phyloP scores from a whole-genome alignment of 1,284 basidiomycete genomes.

The Rhodotorula sp. region DNA sequence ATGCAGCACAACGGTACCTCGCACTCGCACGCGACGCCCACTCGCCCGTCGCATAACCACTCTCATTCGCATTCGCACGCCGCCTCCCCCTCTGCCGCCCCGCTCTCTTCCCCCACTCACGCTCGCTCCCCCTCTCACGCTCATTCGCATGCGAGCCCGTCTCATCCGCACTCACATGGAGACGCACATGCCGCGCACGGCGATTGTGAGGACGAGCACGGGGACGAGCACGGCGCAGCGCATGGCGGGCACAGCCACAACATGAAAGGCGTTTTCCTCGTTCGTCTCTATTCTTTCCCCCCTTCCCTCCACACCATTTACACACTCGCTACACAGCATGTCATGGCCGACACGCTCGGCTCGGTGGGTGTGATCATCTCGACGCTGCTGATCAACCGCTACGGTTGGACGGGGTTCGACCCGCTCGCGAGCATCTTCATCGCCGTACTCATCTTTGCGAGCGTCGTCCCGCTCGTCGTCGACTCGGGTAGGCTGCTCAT shows the following conservation, averaged over 20 bases:
- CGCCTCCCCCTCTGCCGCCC: neutral
- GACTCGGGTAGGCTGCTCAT: conserved; percentile 88
- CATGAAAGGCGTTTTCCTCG: conserved; percentile 98
- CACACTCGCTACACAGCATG: conserved; percentile 48
- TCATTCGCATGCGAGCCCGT: neutral
- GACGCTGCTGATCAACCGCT: conserved; percentile 90
- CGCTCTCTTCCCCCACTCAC: neutral
- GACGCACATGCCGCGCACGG: conserved; percentile 37
- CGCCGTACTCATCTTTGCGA: conserved; percentile 89
- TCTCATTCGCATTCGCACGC: conserved; percentile 11
- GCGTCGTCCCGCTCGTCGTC: conserved; percentile 90
- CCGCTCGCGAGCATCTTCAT: conserved; percentile 98
- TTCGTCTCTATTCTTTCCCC: conserved; percentile 53
- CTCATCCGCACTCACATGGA: conserved; percentile 20
- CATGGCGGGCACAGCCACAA: conserved; percentile 81
- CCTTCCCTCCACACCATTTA: neutral
- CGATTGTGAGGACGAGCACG: conserved; percentile 58
- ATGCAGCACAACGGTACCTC: conserved; percentile 21
- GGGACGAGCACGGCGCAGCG: conserved; percentile 48
- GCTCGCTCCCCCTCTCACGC: conserved; percentile 3
- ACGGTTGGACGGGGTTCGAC: conserved; percentile 99
- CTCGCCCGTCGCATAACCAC: neutral
- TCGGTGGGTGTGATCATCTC: conserved; percentile 99
- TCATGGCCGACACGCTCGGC: conserved; percentile 61
- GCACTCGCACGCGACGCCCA: conserved; percentile 3